A percentile compares a stretch with the other conserved stretches of the same genome.
Evolutionary conservation across 352 stramenopile genomes (phyloP).

Genomic region (Globisporangium polare): DNA sequence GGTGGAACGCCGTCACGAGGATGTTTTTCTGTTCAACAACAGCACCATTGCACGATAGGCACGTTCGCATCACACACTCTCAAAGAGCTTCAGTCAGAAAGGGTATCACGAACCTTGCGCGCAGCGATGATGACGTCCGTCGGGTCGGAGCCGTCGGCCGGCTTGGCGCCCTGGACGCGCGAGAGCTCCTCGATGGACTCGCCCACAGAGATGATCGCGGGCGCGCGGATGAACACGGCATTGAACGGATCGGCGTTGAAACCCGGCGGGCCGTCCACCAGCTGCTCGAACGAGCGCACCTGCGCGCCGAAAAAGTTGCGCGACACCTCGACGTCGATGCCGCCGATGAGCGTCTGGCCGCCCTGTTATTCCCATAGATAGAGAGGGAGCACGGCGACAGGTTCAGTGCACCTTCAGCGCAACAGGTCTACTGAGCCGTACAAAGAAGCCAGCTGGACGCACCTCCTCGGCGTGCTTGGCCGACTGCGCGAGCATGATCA

Average conservation of each 20-base stretch:
- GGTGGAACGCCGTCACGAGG: constrained; percentile 95
- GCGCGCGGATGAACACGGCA: constrained; percentile 96
- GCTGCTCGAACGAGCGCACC: constrained; percentile 78
- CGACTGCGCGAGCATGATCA: constrained; percentile 93
- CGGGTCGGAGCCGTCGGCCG: constrained; percentile 71
- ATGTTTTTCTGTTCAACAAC: constrained; percentile 66
- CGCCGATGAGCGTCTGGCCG: constrained; percentile 92
- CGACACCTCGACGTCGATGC: constrained; percentile 94
- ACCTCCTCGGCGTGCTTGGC: constrained; percentile 84
- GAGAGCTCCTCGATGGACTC: constrained; percentile 90
- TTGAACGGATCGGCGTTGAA: constrained; percentile 80
- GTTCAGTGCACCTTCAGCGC: too few relatives aligned
- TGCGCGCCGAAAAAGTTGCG: constrained; percentile 97
- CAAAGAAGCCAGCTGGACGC: constrained; percentile 13
- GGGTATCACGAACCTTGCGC: constrained; percentile 37
- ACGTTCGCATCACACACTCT: background rate
- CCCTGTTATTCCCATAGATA: constrained; percentile 29
- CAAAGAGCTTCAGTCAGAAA: too few relatives aligned
- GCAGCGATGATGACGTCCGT: constrained; percentile 80
- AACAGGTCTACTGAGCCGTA: background rate
- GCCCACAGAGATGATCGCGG: constrained; percentile 91
- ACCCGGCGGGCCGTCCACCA: constrained; percentile 49
- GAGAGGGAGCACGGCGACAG: too few relatives aligned
- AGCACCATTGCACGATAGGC: background rate
- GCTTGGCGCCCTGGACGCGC: constrained; percentile 71